Evolutionary conservation across 2,329 filamentous ascomycete species (phyloP).

Genomic region (Xylaria sp.): DNA sequence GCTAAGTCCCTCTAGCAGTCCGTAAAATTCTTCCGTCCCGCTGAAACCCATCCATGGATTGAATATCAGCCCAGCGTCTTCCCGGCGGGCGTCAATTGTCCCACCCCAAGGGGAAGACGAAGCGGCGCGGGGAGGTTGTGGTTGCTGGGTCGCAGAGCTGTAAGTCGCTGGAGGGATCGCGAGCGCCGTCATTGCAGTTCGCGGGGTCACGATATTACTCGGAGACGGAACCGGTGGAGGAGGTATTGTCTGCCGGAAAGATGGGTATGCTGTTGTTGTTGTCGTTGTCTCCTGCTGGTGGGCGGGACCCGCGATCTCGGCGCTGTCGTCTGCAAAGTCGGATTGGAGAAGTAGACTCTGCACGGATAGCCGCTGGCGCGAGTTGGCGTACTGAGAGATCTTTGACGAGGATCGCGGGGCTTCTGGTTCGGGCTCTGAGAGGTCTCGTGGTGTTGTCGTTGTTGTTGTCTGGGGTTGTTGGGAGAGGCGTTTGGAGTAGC

Average conservation of each 20-base stretch:
- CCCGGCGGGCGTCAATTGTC: conserved; percentile 39
- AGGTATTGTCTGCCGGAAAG: not conserved
- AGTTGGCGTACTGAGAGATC: conserved; percentile 46
- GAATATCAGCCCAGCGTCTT: conserved; percentile 44
- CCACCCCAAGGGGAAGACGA: conserved; percentile 18
- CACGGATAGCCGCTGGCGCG: conserved; percentile 51
- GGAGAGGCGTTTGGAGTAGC: conserved; percentile 43
- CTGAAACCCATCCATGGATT: conserved; percentile 46
- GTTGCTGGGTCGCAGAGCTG: not conserved
- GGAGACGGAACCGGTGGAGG: not conserved
- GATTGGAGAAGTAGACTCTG: conserved; percentile 54
- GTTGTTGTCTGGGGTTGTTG: conserved; percentile 29
- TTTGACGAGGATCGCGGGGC: conserved; percentile 36
- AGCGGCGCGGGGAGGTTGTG: not conserved
- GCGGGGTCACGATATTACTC: not conserved
- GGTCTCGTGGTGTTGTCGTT: conserved; percentile 28
- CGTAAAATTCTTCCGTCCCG: conserved; percentile 43
- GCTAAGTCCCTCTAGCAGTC: conserved; percentile 35
- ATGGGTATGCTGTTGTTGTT: not conserved
- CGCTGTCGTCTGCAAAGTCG: conserved; percentile 53
- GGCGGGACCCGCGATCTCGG: conserved; percentile 43
- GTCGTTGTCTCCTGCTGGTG: no score
- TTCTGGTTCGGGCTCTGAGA: conserved; percentile 38
- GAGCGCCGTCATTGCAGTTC: not conserved
- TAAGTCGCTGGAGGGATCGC: not conserved